These are phyloP conservation scores for Fonsecaea erecta DNA, from an alignment of 2,329 filamentous ascomycete species.

Conservation along the genomic window DNA sequence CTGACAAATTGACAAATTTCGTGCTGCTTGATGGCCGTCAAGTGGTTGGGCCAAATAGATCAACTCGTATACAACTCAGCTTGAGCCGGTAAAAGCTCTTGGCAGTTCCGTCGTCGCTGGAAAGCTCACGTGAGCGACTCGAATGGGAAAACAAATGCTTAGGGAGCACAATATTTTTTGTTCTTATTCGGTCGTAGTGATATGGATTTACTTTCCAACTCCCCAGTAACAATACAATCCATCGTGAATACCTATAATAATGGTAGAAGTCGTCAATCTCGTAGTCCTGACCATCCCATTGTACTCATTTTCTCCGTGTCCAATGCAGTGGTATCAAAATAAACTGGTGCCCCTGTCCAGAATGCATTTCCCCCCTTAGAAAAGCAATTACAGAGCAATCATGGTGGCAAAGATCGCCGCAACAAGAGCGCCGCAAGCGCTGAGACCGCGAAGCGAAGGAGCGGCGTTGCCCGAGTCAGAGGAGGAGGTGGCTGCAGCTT, in stretches of 20 bases:
- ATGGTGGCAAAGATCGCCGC: constrained; percentile 36
- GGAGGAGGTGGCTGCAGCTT: constrained; percentile 23
- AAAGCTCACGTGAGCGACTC: background rate
- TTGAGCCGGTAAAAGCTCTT: background rate
- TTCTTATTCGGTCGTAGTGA: background rate
- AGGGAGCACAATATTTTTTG: background rate
- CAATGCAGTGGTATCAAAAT: constrained; percentile 13
- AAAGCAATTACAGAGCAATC: constrained; percentile 33
- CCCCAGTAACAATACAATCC: constrained; percentile 16
- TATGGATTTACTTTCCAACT: background rate
- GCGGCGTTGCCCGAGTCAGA: constrained; percentile 29
- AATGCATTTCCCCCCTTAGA: constrained; percentile 1
- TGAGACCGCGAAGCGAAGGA: constrained; percentile 29
- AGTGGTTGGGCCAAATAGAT: background rate
- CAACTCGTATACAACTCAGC: background rate
- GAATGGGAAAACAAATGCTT: background rate
- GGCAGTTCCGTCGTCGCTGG: background rate
- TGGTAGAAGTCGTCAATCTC: constrained; percentile 18
- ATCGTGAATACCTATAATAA: constrained; percentile 5
- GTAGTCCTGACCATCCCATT: constrained; percentile 1
- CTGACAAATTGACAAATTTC: background rate
- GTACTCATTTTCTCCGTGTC: constrained; percentile 2
- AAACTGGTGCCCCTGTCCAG: constrained; percentile 1
- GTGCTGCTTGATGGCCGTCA: background rate
- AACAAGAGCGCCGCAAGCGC: constrained; percentile 33